Evolutionary conservation across 2,329 filamentous ascomycete species (phyloP), one percentile per base, ranked within the genome.

Genomic region (Fusarium bactridioides): DNA sequence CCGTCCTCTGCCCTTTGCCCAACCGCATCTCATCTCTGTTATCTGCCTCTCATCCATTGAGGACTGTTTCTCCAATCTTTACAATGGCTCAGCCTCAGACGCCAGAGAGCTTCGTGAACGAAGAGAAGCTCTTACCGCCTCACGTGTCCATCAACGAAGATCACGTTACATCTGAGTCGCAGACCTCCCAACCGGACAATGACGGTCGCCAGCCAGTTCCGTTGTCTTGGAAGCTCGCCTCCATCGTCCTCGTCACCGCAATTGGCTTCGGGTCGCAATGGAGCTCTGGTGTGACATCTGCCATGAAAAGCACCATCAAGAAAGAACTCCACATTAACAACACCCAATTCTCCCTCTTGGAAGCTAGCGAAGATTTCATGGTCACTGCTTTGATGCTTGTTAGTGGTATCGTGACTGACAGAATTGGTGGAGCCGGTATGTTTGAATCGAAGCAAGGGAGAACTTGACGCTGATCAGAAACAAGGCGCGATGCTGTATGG

Each of bases 361-460:
- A 89, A 74, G 85, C 88, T 0, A 90, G 87, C 44, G 86, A 90
- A 72, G 84, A 90, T 68, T 91, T 90, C 65, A 90, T 91, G 86
- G 84, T 85, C 15, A 89, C 87, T 0, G 81, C 84, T 0, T 77
- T 90, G 9, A 87, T 90, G 43, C 77, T 90, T 3, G 64, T 84
- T 23, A 88, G 83, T 38, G 89, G 89, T 5, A 74, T 89, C 3
- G 76, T 90, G 3, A 90, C 88, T 0, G 88, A 90, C 69, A 82
- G 86, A 21, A 82, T 88, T 13, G 89, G 88, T 11, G 88, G 88
- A 40, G 88, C 88, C 56, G 82, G 84, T 53, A 53, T 9, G 50
- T n/a, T 2, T 7, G 10, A 25, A 10, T 4, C 4, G 1, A n/a
- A n/a, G 5, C 7, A 29, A 5, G 13, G 12, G 13, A 16, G 50